Base-by-base conservation (phyloP, 2,329 filamentous ascomycete genomes). In the Curvularia sp. region DNA sequence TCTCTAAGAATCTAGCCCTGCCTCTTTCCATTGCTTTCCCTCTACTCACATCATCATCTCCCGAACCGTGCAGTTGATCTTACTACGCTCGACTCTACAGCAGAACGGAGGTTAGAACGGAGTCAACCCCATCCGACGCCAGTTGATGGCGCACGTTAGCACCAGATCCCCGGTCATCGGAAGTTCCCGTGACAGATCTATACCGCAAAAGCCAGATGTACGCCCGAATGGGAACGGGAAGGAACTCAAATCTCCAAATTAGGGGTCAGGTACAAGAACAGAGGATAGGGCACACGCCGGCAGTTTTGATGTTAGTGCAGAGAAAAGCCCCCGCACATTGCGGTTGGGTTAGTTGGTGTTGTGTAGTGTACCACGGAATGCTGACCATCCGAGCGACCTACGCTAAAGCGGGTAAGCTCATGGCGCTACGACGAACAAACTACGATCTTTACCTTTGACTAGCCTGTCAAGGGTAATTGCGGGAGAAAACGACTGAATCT, bases 361-460 rank as follows among this genome's bases (percentile, higher is more conserved):
- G 53, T 43, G 39, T 46, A 42, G 52, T 45, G 46, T 45, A 38
- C 38, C 38, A 55, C 53, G 53, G 53, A 43, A 55, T 32, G 36
- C 32, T 55, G 38, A 51, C 47, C 38, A 38, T 55, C 53, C 53
- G 53, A 28, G 34, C 23, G 19, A 30, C 25, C n/a, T n/a, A 27
- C 47, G 45, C 53, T 28, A 43, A 36, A 34, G 21, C 38, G 53
- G n/a, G 49, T 55, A 43, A 55, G 53, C 53, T 42, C 21, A 12
- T n/a, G 15, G 28, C 53, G 38, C 53, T 55, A 55, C 47, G 30
- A 8, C 10, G n/a, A 18, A 9, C 4, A 18, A 34, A 34, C 45
- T 34, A 48, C 45, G 12, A 48, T 36, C 28, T 18, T 18, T 36
- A 34, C 34, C 34, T 36, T 36, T 36, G n/a, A 36, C 34, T 18